phyloP scores from a whole-genome alignment of 352 stramenopile genomes.

The Pythium grandisporangium region DNA sequence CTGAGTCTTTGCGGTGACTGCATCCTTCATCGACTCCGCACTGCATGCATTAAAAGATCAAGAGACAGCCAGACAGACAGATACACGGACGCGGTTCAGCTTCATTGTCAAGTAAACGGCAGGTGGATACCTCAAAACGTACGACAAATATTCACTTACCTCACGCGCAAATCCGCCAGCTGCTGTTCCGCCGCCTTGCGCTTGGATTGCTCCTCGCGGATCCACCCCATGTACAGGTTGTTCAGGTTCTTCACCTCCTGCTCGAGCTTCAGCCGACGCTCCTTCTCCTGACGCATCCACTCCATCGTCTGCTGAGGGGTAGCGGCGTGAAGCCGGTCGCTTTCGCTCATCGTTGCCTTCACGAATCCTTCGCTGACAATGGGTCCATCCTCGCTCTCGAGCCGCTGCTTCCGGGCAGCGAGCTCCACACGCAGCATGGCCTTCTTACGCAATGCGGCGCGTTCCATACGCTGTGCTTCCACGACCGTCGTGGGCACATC shows the following conservation, averaged over 20 bases:
- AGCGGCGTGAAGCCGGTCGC: constrained; percentile 12
- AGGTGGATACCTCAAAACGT: no score
- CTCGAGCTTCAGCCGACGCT: constrained; percentile 61
- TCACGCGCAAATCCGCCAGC: constrained; percentile 25
- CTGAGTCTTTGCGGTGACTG: no score
- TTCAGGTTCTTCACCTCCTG: constrained; percentile 75
- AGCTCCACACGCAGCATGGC: constrained; percentile 62
- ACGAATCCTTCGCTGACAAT: constrained; percentile 3
- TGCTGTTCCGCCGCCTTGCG: constrained; percentile 57
- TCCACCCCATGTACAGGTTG: constrained; percentile 79
- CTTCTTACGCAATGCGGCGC: constrained; percentile 60
- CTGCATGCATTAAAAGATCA: no score
- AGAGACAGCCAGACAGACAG: no score
- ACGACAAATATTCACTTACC: constrained; percentile 13
- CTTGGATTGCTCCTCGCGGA: constrained; percentile 72
- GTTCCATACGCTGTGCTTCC: constrained; percentile 58
- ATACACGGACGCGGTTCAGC: no score
- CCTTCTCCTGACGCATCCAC: constrained; percentile 63
- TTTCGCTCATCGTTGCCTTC: constrained; percentile 4
- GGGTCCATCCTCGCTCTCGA: constrained; percentile 7
- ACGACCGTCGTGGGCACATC: constrained; percentile 52
- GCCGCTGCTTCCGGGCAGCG: constrained; percentile 31
- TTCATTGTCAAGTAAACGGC: no score
- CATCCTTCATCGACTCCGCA: no score
- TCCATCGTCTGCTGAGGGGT: constrained; percentile 43